Conservation (phyloP, 2,329 filamentous ascomycete genomes). For the Phialocephala subalpina region DNA sequence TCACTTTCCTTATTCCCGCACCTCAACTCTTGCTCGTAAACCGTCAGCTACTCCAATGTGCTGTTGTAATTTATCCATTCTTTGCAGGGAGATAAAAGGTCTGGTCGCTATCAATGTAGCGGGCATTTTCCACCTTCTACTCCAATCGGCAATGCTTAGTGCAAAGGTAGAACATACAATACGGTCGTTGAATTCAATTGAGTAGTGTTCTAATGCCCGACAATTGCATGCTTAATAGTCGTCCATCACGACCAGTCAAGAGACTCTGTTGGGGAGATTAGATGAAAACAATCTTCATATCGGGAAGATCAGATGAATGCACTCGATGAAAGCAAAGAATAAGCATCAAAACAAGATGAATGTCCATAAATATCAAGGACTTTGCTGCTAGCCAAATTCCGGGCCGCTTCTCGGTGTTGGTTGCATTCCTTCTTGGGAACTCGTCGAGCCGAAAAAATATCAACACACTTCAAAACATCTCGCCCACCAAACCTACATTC, state of each 20-base stretch:
- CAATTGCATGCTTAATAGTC: no score
- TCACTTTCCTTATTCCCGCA: neutral
- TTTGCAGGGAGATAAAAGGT: neutral
- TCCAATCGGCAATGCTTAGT: neutral
- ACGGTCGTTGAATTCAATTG: neutral
- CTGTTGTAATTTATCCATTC: neutral
- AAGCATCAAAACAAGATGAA: neutral
- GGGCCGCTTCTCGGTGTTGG: neutral
- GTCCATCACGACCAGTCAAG: no score
- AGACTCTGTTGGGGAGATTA: no score
- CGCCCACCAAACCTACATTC: neutral
- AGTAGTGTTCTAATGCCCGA: neutral
- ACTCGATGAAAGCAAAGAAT: neutral
- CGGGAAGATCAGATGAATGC: neutral
- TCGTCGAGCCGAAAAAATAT: neutral
- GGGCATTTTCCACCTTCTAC: neutral
- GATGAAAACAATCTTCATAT: neutral
- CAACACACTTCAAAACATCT: neutral
- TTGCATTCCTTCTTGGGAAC: slow-evolving; percentile 1
- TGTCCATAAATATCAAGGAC: neutral
- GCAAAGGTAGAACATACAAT: neutral
- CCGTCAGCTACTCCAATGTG: neutral
- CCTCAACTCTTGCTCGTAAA: neutral
- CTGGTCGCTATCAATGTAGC: neutral
- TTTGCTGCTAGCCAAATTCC: neutral